Base-by-base conservation (phyloP, 1,284 basidiomycete genomes). In the Rhodotorula sp. region DNA sequence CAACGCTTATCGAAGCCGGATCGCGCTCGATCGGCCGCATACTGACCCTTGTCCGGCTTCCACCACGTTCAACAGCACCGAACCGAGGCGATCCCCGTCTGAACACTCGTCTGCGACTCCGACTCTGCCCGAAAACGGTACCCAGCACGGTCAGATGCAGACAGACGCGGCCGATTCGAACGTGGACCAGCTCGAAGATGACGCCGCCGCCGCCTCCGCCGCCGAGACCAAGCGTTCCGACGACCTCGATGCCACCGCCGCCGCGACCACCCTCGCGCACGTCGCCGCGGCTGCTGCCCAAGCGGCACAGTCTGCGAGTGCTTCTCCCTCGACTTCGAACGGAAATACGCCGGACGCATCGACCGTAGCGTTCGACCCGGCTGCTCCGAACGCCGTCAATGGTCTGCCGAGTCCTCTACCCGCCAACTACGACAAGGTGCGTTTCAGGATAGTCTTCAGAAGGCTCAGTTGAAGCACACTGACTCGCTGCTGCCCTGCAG, bases 351-450 rank as follows among this genome's bases (percentile, higher is more conserved):
- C 53, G n/a, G 53, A 54, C 7, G 53, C 14, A 15, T 54, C 53
- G 53, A 54, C 53, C 26, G 26, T 54, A 7, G n/a, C 53, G 54
- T 69, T 69, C 51, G 70, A 72, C 44, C 64, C 64, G 1, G 70
- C 70, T 3, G 67, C 70, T 5, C 70, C 70, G 7, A 68, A 72
- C 45, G 70, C 70, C 1, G 63, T 71, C n/a, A 67, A 71, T 24
- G 69, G 69, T 3, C 49, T 71, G 6, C 69, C 69, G 22, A 71
- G 65, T 8, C 70, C 67, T 8, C 57, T 73, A 4, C 71, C 71
- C 0, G 68, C 68, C 44, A 73, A 70, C 51, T 73, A 73, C 65
- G 67, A 73, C 57, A 73, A 73, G 71, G 71, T 67, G 12, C 33
- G 33, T 15, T 7, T 18, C 44, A 26, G 10, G 10, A 26, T 8